These are phyloP conservation scores for Raffaelea deltoideospora DNA, from an alignment of 2,329 filamentous ascomycete species.

Conservation along the genomic window DNA sequence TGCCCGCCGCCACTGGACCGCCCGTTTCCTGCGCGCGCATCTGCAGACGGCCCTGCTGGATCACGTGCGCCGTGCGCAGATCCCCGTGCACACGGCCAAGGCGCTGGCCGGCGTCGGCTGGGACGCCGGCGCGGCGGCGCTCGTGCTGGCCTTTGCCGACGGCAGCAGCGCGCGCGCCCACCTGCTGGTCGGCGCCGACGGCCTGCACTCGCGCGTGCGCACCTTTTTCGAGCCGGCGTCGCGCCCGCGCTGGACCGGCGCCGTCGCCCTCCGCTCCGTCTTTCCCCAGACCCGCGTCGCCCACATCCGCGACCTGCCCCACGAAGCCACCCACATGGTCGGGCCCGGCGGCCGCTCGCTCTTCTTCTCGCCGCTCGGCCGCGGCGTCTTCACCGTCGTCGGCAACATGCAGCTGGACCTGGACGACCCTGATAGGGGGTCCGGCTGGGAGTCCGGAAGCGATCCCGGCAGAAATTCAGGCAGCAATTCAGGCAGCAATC, in stretches of 20 bases:
- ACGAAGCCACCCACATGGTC: slow-evolving; percentile 30
- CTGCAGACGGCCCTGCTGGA: slow-evolving; percentile 31
- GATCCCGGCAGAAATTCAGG: too few species aligned
- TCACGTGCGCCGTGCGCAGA: slow-evolving; percentile 23
- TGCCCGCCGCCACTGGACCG: slow-evolving; percentile 22
- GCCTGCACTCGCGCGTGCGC: slow-evolving; percentile 31
- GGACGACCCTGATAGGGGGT: slow-evolving; percentile 15
- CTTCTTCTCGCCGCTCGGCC: slow-evolving; percentile 26
- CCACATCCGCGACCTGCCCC: slow-evolving; percentile 21
- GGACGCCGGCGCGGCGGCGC: slow-evolving; percentile 12
- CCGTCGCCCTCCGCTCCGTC: slow-evolving; percentile 27
- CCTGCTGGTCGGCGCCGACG: slow-evolving; percentile 35
- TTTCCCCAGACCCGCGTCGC: slow-evolving; percentile 24
- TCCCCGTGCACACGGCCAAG: slow-evolving; percentile 31
- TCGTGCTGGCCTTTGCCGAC: slow-evolving; percentile 30
- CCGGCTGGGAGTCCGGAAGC: too few species aligned
- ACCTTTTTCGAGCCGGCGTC: slow-evolving; percentile 27
- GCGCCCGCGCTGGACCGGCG: slow-evolving; percentile 24
- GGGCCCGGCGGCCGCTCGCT: slow-evolving; percentile 22
- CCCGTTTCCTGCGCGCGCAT: slow-evolving; percentile 31
- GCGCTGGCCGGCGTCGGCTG: slow-evolving; percentile 20
- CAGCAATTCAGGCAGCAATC: too few species aligned
- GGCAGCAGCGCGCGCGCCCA: slow-evolving; percentile 26
- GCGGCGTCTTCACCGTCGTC: slow-evolving; percentile 26
- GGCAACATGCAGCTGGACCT: slow-evolving; percentile 23